Base-by-base conservation (phyloP, 257 asterid genomes). In the Ehretia macrophylla region DNA sequence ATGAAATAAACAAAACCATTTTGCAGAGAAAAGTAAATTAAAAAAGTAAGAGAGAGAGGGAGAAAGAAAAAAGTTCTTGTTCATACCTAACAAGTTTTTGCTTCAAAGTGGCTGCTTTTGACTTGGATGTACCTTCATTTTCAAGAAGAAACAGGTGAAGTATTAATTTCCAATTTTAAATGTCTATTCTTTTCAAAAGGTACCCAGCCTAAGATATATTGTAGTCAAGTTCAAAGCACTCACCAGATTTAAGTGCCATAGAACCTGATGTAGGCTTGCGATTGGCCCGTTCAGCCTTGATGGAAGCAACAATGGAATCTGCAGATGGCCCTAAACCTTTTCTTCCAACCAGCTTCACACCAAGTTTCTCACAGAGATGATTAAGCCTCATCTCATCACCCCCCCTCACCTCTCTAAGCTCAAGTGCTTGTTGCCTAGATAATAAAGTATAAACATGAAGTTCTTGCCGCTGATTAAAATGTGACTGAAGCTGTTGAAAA, bases 401-500 rank as follows among this genome's bases (percentile, higher is more conserved):
- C 46, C 97, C 99, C 74, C 95, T 86, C 63, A 89, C 90, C 76
- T 93, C 99, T 80, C 99, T 86, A 59, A 93, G 83, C 71, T 93
- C 95, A 64, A 81, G 85, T 45, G 91, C 96, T 69, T 89, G 96
- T 69, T 83, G 83, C 81, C 75, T 86, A 40, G 92, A 68, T 70
- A 93, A 62, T 51, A 89, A 56, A 9, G 91, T 81, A 69, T 85
- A 89, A 51, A 93, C 82, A 72, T 89, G 97, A 83, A 93, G 87
- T 76, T 93, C 97, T 63, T 81, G 94, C 78, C 85, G 94, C 83
- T 91, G 98, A 80, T 86, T 93, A 72, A 93, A 93, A 77, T 89
- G 99, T 65, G 96, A 89, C 71, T 93, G 97, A 68, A 93, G 96
- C 81, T 93, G 95, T 83, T 89, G 96, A 70, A 91, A 91, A 42